A percentile compares a stretch with the other conserved stretches of the same genome.
Conservation (phyloP, 129 eudicot genomes). For the Dittrichia graveolens region DNA sequence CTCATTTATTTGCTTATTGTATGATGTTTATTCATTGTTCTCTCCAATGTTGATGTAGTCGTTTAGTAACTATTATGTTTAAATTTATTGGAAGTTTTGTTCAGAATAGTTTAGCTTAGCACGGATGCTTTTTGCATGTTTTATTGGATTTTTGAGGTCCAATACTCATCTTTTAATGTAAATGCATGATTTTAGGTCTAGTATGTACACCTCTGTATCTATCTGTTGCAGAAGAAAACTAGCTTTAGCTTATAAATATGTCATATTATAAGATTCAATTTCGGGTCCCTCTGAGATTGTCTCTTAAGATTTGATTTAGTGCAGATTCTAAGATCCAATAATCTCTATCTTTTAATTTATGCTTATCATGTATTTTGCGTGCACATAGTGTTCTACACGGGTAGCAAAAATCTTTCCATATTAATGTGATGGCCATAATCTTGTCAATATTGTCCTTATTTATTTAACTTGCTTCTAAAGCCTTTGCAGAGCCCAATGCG, state of each 20-base stretch:
- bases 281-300: neutral
- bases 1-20: neutral
- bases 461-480: neutral
- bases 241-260: too few relatives aligned
- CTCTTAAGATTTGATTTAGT: neutral
- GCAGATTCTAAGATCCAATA: neutral
- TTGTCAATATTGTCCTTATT: neutral
- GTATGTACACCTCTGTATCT: too few relatives aligned
- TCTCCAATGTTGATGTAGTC: too few relatives aligned
- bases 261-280: neutral
- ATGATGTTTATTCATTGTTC: neutral
- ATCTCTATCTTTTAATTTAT: neutral
- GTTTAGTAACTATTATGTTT: too few relatives aligned
- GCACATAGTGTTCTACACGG: neutral
- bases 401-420: neutral
- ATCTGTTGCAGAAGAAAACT: too few relatives aligned
- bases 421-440: neutral
- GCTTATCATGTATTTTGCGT: neutral
- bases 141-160: neutral
- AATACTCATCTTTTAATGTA: neutral
- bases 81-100: too few relatives aligned
- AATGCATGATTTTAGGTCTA: too few relatives aligned
- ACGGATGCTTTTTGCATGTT: too few relatives aligned
- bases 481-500: neutral
- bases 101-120: too few relatives aligned